Conservation (phyloP, 1,139 yeast genomes). For the Lodderomyces margitis region DNA sequence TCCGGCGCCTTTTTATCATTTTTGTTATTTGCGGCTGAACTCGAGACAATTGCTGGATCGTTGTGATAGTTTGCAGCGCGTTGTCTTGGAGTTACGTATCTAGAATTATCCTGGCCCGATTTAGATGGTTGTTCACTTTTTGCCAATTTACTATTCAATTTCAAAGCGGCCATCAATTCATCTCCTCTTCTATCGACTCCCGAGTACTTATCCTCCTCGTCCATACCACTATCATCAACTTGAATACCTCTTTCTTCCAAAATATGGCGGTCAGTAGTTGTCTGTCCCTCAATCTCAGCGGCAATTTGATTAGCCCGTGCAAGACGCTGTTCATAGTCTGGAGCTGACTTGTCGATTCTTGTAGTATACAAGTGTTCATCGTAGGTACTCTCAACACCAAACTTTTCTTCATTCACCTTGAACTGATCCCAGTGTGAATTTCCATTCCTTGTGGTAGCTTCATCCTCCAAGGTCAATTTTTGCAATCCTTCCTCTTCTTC, state of each 20-base stretch:
- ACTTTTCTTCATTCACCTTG: conserved; percentile 80
- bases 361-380: conserved; percentile 93
- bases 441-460: conserved; percentile 1
- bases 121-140: not conserved
- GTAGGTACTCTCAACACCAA: conserved; percentile 83
- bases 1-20: conserved; percentile 20
- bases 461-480: conserved; percentile 42
- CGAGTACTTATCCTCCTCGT: conserved; percentile 94
- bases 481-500: conserved; percentile 41
- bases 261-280: conserved; percentile 70
- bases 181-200: conserved; percentile 75
- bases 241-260: conserved; percentile 86
- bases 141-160: conserved; percentile 9
- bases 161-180: conserved; percentile 63
- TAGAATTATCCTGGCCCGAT: conserved; percentile 23
- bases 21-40: conserved; percentile 32
- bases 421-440: conserved; percentile 81
- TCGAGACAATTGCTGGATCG: conserved; percentile 78
- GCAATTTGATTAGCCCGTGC: conserved; percentile 78
- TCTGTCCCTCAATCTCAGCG: conserved; percentile 71
- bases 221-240: conserved; percentile 81
- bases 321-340: conserved; percentile 66
- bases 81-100: conserved; percentile 64
- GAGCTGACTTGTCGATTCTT: conserved; percentile 68
- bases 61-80: conserved; percentile 61